phyloP scores from a whole-genome alignment of 1,284 basidiomycete genomes.

The Rhodotorula sp. region DNA sequence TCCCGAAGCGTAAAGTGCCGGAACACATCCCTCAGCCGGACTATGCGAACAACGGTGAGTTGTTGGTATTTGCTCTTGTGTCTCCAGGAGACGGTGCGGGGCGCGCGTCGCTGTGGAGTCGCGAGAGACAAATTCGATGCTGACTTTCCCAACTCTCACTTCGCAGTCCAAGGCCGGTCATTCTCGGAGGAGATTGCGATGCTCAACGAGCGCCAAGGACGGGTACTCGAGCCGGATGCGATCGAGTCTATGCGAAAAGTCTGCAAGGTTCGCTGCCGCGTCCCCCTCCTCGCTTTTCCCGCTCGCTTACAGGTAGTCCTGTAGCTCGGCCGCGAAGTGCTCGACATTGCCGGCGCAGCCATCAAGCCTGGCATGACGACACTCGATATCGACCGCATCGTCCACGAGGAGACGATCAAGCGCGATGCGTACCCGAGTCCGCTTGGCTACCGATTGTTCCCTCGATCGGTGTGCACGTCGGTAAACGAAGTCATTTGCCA shows the following conservation, averaged over 20 bases:
- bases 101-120: conserved; percentile 1
- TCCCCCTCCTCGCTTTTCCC: conserved; percentile 14
- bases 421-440: conserved; percentile 91
- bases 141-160: neutral
- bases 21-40: conserved; percentile 74
- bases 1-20: conserved; percentile 66
- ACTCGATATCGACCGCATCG: conserved; percentile 89
- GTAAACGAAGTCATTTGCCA: conserved; percentile 98
- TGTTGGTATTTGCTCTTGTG: conserved; percentile 1
- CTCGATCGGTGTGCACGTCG: conserved; percentile 91
- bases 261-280: conserved; percentile 61
- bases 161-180: conserved; percentile 22
- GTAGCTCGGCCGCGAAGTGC: conserved; percentile 83
- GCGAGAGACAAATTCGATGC: conserved; percentile 24
- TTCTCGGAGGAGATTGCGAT: conserved; percentile 17
- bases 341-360: conserved; percentile 82
- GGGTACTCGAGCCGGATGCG: conserved; percentile 64
- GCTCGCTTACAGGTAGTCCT: neutral
- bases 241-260: conserved; percentile 75
- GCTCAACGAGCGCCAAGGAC: conserved; percentile 38
- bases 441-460: conserved; percentile 87
- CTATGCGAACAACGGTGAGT: conserved; percentile 70
- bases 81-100: conserved; percentile 14
- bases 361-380: conserved; percentile 89
- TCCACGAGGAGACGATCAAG: conserved; percentile 91